phyloP scores from a whole-genome alignment of 2,329 filamentous ascomycete genomes.

The Aspergillus sp. region DNA sequence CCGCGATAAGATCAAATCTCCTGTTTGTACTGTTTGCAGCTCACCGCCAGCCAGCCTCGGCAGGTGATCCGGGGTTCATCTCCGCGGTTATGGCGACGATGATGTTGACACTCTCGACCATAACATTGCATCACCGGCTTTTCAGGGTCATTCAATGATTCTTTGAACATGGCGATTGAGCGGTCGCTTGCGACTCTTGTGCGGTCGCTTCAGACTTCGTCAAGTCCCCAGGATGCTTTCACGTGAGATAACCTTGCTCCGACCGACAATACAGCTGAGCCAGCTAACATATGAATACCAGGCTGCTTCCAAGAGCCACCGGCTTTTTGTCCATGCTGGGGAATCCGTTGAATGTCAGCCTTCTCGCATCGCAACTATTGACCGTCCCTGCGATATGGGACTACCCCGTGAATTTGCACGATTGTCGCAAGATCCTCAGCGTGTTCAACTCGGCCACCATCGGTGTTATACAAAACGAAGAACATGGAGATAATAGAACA shows the following conservation, averaged over 20 bases:
- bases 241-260: conserved; percentile 36
- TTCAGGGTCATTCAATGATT: background rate
- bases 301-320: conserved; percentile 48
- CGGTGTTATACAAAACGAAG: conserved; percentile 45
- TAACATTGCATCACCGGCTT: conserved; percentile 3
- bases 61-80: conserved; percentile 22
- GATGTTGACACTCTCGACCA: conserved; percentile 4
- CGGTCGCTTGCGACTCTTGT: conserved; percentile 54
- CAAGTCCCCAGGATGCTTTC: conserved; percentile 53
- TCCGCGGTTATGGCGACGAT: conserved; percentile 17
- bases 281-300: conserved; percentile 14
- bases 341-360: conserved; percentile 56
- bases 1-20: background rate
- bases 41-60: conserved; percentile 21
- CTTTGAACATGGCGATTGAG: conserved; percentile 49
- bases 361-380: conserved; percentile 55
- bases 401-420: conserved; percentile 46
- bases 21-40: conserved; percentile 30
- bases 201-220: conserved; percentile 53
- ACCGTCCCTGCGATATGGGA: conserved; percentile 55
- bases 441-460: conserved; percentile 57
- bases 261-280: background rate
- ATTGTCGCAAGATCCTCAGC: conserved; percentile 51
- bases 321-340: conserved; percentile 45
- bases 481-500: conserved; percentile 27